Conservation (phyloP, 192 early-diverging fungal species). For the Podila epicladia region DNA sequence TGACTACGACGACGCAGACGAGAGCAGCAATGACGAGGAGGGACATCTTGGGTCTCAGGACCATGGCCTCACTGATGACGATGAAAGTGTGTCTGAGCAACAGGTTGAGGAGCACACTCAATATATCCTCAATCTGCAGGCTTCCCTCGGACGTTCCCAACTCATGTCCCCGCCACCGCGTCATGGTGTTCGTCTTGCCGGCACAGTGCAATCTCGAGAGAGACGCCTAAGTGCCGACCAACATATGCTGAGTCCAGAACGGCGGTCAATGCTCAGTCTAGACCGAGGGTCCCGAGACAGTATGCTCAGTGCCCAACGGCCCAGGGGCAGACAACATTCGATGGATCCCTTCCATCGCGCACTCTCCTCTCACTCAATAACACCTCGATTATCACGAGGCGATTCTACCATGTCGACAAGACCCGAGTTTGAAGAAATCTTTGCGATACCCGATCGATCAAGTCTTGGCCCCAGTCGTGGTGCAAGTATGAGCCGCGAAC, state of each 20-base stretch:
- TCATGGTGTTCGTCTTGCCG: too few relatives aligned
- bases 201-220: not conserved
- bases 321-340: too few relatives aligned
- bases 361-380: too few relatives aligned
- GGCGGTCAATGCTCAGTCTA: not conserved
- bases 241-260: not conserved
- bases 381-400: not conserved
- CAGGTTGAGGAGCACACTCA: not conserved
- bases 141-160: too few relatives aligned
- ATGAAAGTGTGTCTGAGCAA: not conserved
- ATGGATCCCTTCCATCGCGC: too few relatives aligned
- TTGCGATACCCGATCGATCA: not conserved
- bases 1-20: constrained; percentile 13
- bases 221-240: not conserved
- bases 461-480: not conserved
- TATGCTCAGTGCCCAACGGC: too few relatives aligned
- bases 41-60: too few relatives aligned
- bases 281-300: too few relatives aligned
- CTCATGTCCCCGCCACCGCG: too few relatives aligned
- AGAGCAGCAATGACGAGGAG: not conserved
- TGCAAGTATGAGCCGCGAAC: not conserved
- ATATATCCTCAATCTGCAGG: too few relatives aligned
- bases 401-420: not conserved
- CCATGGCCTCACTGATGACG: not conserved
- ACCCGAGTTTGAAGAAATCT: constrained; percentile 1